These are phyloP conservation scores for Solanum piurae DNA, from an alignment of 257 asterid species.

Conservation along the genomic window DNA sequence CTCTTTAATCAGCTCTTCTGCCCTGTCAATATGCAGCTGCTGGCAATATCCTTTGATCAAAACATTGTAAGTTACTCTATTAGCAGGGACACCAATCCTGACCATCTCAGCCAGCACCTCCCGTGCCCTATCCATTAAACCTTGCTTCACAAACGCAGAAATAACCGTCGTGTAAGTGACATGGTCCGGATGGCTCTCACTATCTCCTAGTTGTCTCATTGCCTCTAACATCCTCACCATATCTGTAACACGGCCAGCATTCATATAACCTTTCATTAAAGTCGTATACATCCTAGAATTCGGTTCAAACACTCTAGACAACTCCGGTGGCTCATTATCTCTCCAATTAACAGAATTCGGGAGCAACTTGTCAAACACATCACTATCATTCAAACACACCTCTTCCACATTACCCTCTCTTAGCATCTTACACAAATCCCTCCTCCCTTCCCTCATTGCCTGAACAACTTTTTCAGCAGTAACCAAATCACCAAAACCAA, in stretches of 20 bases:
- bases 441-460: constrained; percentile 79
- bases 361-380: constrained; percentile 41
- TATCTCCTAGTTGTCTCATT: constrained; percentile 71
- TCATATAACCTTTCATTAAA: constrained; percentile 96
- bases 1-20: constrained; percentile 58
- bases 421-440: constrained; percentile 64
- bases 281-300: constrained; percentile 85
- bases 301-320: constrained; percentile 41
- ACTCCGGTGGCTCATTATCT: constrained; percentile 41
- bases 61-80: constrained; percentile 72
- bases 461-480: constrained; percentile 70
- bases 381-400: neutral
- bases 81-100: constrained; percentile 54
- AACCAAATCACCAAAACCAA: constrained; percentile 81
- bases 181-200: constrained; percentile 69
- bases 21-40: constrained; percentile 72
- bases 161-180: constrained; percentile 85
- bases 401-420: constrained; percentile 31
- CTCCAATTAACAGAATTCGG: constrained; percentile 39
- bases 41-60: constrained; percentile 91
- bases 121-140: constrained; percentile 70
- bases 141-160: constrained; percentile 70
- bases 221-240: constrained; percentile 88
- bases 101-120: constrained; percentile 72
- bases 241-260: constrained; percentile 63